A percentile compares a stretch with the other conserved stretches of the same genome.
These are phyloP conservation scores for Aegle marmelos DNA, from an alignment of 345 rosid species.

Conservation along the genomic window DNA sequence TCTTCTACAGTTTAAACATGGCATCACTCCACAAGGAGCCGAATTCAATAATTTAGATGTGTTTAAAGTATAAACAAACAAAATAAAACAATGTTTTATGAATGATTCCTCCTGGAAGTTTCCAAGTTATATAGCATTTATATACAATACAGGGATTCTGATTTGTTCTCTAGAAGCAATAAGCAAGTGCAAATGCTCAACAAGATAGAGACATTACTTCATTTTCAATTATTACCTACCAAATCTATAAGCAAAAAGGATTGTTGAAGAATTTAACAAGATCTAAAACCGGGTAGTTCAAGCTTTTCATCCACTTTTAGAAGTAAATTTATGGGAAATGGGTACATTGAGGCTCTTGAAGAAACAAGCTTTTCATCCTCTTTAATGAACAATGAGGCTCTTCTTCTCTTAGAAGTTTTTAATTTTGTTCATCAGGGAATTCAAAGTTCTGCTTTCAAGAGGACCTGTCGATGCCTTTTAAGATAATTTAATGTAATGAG, in stretches of 20 bases:
- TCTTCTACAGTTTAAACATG: too few relatives aligned
- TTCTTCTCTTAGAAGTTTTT: too few relatives aligned
- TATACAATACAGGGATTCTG: background rate
- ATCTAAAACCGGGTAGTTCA: background rate
- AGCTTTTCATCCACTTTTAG: background rate
- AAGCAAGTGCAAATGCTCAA: background rate
- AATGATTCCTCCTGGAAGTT: background rate
- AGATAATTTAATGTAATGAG: background rate
- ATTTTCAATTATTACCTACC: background rate
- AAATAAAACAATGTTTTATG: background rate
- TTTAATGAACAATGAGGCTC: background rate
- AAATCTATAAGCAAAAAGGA: background rate
- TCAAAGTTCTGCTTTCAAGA: background rate
- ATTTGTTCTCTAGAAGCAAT: too few relatives aligned
- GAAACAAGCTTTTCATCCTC: background rate
- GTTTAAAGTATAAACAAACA: background rate
- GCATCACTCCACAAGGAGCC: background rate
- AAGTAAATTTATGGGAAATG: background rate
- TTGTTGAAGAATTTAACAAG: background rate
- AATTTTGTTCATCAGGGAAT: background rate
- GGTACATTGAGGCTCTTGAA: too few relatives aligned
- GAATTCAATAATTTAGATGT: background rate
- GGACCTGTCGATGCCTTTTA: background rate
- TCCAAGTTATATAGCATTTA: background rate
- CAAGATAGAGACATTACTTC: background rate